phyloP scores from a whole-genome alignment of 2,329 filamentous ascomycete species.

The Gnomoniopsis smithogilvyi region DNA sequence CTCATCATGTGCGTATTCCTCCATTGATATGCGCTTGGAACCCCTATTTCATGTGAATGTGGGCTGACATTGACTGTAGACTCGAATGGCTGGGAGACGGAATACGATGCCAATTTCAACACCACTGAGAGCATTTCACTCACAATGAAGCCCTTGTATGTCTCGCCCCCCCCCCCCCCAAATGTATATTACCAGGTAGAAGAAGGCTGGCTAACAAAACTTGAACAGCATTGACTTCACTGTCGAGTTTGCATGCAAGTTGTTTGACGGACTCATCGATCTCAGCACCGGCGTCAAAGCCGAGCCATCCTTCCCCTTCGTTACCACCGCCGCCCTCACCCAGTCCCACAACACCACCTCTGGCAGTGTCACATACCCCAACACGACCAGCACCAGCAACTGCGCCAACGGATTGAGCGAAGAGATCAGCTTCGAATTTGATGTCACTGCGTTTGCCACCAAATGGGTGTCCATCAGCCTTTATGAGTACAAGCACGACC shows the following conservation, averaged over 20 bases:
- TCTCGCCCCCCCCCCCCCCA: neutral
- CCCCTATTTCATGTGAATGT: no score
- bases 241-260: slow-evolving; percentile 16
- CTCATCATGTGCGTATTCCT: slow-evolving; percentile 5
- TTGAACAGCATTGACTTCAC: slow-evolving; percentile 12
- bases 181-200: neutral
- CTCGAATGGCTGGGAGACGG: slow-evolving; percentile 9
- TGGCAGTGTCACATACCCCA: slow-evolving; percentile 5
- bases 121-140: slow-evolving; percentile 9
- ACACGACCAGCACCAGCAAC: slow-evolving; percentile 8
- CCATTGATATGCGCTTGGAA: neutral
- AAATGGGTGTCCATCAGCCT: slow-evolving; percentile 6
- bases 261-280: slow-evolving; percentile 15
- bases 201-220: neutral
- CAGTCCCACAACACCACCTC: slow-evolving; percentile 12
- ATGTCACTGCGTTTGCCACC: slow-evolving; percentile 14
- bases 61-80: neutral
- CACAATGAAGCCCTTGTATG: slow-evolving; percentile 4
- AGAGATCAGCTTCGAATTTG: slow-evolving; percentile 9
- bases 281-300: slow-evolving; percentile 16
- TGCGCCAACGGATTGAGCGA: slow-evolving; percentile 16
- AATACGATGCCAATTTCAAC: slow-evolving; percentile 5
- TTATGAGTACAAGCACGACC: slow-evolving; percentile 10
- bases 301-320: slow-evolving; percentile 15
- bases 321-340: slow-evolving; percentile 12